phyloP scores from a whole-genome alignment of 345 rosid genomes.

The Populus ilicifolia region DNA sequence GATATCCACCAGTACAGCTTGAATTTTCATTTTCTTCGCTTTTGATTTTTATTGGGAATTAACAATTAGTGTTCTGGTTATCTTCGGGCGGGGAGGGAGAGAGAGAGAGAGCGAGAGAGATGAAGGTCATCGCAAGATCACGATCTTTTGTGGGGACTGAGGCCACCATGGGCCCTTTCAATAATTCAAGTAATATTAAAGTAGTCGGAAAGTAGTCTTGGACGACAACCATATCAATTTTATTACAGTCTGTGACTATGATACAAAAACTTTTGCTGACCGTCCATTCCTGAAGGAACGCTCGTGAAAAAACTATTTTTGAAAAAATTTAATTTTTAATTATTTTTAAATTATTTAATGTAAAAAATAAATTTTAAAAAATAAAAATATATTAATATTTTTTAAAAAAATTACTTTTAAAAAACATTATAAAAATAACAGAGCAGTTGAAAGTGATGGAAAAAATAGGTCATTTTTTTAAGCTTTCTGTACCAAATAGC shows the following conservation, averaged over 20 bases:
- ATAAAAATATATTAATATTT: too few relatives aligned
- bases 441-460: too few relatives aligned
- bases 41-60: neutral
- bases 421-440: too few relatives aligned
- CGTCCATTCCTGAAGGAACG: neutral
- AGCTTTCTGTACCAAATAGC: too few relatives aligned
- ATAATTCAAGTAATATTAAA: neutral
- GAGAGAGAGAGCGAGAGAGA: neutral
- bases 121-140: neutral
- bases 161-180: neutral
- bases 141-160: slow-evolving; percentile 9
- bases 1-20: neutral
- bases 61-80: neutral
- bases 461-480: too few relatives aligned
- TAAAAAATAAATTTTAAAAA: too few relatives aligned
- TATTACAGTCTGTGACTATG: neutral
- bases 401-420: too few relatives aligned
- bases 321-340: too few relatives aligned
- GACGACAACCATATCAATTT: too few relatives aligned
- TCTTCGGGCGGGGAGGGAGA: too few relatives aligned
- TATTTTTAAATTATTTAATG: too few relatives aligned
- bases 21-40: neutral
- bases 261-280: neutral
- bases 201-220: neutral
- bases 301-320: too few relatives aligned